Evolutionary conservation across 371 early-diverging fungal species (phyloP), one percentile per base, ranked within the genome.

Genomic region (Chytridium lagenaria): DNA sequence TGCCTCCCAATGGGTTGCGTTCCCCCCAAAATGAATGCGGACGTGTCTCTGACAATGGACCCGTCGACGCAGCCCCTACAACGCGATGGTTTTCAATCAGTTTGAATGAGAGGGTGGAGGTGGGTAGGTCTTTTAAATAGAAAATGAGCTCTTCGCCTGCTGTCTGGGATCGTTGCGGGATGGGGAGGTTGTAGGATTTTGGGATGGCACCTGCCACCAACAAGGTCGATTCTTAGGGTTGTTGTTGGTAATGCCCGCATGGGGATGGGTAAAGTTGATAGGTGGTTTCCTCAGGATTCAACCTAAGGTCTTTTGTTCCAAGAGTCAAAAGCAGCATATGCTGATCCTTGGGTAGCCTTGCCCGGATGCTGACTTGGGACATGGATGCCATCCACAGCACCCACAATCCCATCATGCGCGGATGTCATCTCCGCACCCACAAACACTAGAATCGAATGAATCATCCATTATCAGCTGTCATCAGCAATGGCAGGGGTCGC

Each of bases 21-120:
- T 66, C 66, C 16, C 49, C 49, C 40, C 66, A 66, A 15, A 66
- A 10, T 2, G 66, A 66, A 23, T 16, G 5, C 15, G 66, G 66
- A 2, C 44, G 15, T 2, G 23, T n/a, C 2, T 2, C 3, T 15
- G 3, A 16, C 66, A 66, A 66, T 5, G 66, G 44, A 38, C 66
- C 66, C 2, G 66, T 66, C 7, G 38, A 40, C 2, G 22, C 66
- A 2, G 28, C 12, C n/a, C 40, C 66, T 16, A n/a, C 10, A 2
- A 66, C 19, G 16, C 30, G 2, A n/a, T 16, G 2, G 26, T 7
- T 34, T 31, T 31, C 19, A 7, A 61, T 10, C 5, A 61, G 5
- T 19, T 61, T 61, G 33, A 61, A 12, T 3, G 10, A 12, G 28
- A 61, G 3, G 19, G 33, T 19, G 23, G 63, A 7, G 10, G 10